These are phyloP conservation scores for Pythium plurisporium DNA, from an alignment of 352 stramenopile species.

Conservation along the genomic window DNA sequence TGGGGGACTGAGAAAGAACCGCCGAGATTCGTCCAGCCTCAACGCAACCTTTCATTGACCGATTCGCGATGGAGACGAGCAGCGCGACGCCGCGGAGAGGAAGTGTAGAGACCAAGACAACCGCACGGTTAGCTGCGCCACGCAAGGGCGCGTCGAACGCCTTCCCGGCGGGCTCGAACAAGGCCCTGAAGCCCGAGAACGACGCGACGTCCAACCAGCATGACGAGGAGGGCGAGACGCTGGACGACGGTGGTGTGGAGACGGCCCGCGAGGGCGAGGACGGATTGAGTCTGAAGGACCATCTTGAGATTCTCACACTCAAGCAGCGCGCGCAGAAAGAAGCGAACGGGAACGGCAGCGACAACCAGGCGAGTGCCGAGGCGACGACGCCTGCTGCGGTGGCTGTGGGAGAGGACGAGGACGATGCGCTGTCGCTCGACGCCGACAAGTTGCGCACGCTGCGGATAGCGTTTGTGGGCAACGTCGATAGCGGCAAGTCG, in stretches of 20 bases:
- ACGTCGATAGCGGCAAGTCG: constrained; percentile 92
- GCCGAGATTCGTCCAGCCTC: constrained; percentile 1
- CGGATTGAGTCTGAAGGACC: constrained; percentile 24
- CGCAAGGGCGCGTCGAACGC: constrained; percentile 8
- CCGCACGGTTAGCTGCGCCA: background rate
- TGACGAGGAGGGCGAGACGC: background rate
- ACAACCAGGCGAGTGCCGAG: background rate
- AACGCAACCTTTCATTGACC: no score
- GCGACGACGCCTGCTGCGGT: background rate
- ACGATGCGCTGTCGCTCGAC: constrained; percentile 16
- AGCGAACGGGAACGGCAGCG: background rate
- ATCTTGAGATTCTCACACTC: constrained; percentile 25
- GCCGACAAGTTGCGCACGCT: constrained; percentile 62
- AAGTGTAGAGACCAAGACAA: background rate
- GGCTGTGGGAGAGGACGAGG: constrained; percentile 2
- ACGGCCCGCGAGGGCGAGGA: constrained; percentile 5
- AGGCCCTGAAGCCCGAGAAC: constrained; percentile 2
- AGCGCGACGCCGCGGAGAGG: background rate
- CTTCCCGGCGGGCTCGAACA: background rate
- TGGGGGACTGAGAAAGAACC: background rate
- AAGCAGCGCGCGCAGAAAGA: constrained; percentile 17
- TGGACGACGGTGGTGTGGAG: constrained; percentile 19
- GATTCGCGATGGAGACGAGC: constrained; percentile 17
- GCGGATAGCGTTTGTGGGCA: constrained; percentile 87
- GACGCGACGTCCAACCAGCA: background rate